These are phyloP conservation scores for Phoma sp. DNA, from an alignment of 2,329 filamentous ascomycete genomes.

Conservation along the genomic window DNA sequence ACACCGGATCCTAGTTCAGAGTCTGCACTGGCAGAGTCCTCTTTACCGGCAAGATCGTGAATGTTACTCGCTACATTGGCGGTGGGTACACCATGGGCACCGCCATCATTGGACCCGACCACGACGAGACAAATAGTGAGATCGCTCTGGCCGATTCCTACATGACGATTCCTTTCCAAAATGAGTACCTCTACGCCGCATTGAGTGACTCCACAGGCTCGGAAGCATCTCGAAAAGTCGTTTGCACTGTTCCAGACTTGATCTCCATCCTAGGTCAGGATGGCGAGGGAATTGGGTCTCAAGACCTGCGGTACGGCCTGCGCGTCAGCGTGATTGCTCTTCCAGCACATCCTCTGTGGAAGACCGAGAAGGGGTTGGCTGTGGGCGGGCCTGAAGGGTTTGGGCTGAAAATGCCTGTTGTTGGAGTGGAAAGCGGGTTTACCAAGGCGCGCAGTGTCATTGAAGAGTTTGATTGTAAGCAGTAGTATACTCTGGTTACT, in stretches of 20 bases:
- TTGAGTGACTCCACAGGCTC: neutral
- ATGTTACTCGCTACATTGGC: conserved; percentile 3
- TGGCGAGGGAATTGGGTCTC: conserved; percentile 12
- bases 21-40: conserved; percentile 4
- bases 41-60: conserved; percentile 15
- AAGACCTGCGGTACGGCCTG: conserved; percentile 12
- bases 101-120: neutral
- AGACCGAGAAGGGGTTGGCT: conserved; percentile 9
- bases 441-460: conserved; percentile 3
- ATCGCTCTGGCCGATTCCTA: neutral
- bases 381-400: conserved; percentile 14
- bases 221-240: neutral
- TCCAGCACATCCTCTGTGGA: conserved; percentile 11
- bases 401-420: conserved; percentile 3
- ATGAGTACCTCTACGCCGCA: conserved; percentile 14
- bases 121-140: neutral
- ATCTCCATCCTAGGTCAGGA: conserved; percentile 12
- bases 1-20: neutral
- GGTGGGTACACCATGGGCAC: conserved; percentile 5
- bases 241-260: conserved; percentile 11
- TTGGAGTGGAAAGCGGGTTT: conserved; percentile 1
- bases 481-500: too few relatives aligned
- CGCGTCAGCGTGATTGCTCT: conserved; percentile 14
- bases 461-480: conserved; percentile 1
- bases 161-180: conserved; percentile 15